Conservation (phyloP, 306 rosid species). For the Senna tora region DNA sequence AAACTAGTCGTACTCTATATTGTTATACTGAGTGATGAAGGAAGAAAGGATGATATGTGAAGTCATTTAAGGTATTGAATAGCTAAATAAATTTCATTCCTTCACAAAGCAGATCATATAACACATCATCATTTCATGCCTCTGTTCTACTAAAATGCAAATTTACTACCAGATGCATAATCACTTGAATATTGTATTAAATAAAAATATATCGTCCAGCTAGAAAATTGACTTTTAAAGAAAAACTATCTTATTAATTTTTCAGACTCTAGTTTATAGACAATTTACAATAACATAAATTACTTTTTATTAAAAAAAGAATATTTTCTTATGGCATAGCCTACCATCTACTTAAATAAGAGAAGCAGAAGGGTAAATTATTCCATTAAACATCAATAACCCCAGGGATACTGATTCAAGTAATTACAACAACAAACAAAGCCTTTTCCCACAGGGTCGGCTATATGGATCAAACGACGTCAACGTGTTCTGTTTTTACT, state of each 20-base stretch:
- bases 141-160: conserved; percentile 16
- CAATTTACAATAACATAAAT: neutral
- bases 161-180: neutral
- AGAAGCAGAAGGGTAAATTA: neutral
- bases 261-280: neutral
- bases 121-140: conserved; percentile 19
- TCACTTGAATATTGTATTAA: neutral
- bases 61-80: conserved; percentile 6
- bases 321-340: neutral
- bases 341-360: neutral
- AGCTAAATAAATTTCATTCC: conserved; percentile 15
- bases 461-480: too few species aligned
- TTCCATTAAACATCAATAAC: neutral
- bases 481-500: too few species aligned
- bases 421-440: too few species aligned
- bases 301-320: neutral
- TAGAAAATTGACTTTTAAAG: neutral
- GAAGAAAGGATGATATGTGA: conserved; percentile 3
- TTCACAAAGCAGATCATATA: conserved; percentile 17
- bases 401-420: neutral
- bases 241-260: neutral
- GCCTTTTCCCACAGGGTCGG: too few species aligned
- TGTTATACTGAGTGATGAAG: neutral
- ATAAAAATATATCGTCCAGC: neutral
- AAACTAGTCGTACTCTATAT: conserved; percentile 3